These are phyloP conservation scores for Apiotrichum porosum DNA, from an alignment of 1,284 basidiomycete species.

Conservation along the genomic window DNA sequence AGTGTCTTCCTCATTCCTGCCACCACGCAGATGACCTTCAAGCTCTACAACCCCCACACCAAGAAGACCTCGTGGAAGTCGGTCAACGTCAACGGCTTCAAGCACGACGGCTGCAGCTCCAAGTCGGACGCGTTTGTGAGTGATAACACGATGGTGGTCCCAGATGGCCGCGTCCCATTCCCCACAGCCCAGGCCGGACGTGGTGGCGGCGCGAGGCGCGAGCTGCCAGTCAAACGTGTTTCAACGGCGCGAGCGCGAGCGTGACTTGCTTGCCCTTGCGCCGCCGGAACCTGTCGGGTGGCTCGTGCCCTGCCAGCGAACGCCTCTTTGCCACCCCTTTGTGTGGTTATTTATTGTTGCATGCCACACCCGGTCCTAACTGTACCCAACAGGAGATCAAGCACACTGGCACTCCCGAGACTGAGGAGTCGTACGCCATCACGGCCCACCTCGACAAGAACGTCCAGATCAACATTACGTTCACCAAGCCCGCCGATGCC, in stretches of 20 bases:
- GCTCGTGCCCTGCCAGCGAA: too few relatives aligned
- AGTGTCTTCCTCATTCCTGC: conserved; percentile 55
- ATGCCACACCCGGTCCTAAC: too few relatives aligned
- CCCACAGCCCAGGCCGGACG: too few relatives aligned
- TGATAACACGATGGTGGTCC: too few relatives aligned
- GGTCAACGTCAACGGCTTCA: conserved; percentile 79
- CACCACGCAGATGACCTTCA: conserved; percentile 92
- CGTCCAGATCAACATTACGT: conserved; percentile 72
- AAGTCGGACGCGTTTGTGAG: conserved; percentile 82
- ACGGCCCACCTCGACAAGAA: conserved; percentile 73
- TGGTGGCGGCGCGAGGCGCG: too few relatives aligned
- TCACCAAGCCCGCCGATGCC: conserved; percentile 63
- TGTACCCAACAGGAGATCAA: conserved; percentile 54
- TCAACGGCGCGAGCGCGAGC: too few relatives aligned
- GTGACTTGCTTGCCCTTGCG: too few relatives aligned
- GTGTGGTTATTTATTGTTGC: too few relatives aligned
- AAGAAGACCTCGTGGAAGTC: conserved; percentile 81
- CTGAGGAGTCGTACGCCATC: conserved; percentile 70
- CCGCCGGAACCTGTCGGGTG: too few relatives aligned
- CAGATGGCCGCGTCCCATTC: too few relatives aligned
- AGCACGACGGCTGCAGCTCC: conserved; percentile 73
- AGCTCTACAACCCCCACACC: conserved; percentile 76
- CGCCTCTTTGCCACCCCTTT: too few relatives aligned
- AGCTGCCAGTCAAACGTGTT: too few relatives aligned
- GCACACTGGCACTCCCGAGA: conserved; percentile 59